Evolutionary conservation across 2,329 filamentous ascomycete species (phyloP).

Genomic region (Aureobasidium sp.): DNA sequence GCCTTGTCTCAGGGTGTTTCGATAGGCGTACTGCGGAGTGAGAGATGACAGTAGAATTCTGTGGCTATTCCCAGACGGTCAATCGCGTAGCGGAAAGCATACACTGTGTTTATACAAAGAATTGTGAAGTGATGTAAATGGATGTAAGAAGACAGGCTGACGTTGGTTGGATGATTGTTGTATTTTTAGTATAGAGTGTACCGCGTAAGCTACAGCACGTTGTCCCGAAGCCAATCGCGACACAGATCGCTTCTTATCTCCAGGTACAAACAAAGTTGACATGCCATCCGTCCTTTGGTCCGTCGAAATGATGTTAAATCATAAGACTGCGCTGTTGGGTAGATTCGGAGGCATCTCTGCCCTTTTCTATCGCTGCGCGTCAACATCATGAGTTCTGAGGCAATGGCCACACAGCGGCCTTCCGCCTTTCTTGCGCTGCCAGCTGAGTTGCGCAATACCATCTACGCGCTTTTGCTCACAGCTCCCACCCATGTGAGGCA

Average conservation of each 20-base stretch:
- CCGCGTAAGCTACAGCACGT: not conserved
- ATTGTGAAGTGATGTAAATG: too few relatives aligned
- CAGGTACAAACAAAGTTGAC: not conserved
- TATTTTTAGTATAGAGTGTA: not conserved
- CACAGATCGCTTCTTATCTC: constrained; percentile 10
- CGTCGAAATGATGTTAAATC: not conserved
- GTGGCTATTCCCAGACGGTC: too few relatives aligned
- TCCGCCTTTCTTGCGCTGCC: constrained; percentile 55
- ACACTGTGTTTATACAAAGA: too few relatives aligned
- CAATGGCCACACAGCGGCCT: constrained; percentile 14
- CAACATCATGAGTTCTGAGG: not conserved
- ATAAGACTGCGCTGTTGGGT: not conserved
- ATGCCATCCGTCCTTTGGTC: not conserved
- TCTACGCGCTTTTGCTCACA: constrained; percentile 50
- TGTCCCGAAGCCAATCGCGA: not conserved
- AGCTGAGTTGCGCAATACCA: constrained; percentile 67
- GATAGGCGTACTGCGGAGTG: too few relatives aligned
- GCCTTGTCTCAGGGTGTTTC: too few relatives aligned
- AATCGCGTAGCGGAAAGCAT: too few relatives aligned
- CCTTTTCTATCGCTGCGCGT: not conserved
- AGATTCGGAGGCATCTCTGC: not conserved
- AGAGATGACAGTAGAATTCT: too few relatives aligned
- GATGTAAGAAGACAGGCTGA: not conserved
- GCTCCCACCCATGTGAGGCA: constrained; percentile 27
- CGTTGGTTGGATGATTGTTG: not conserved